Evolutionary conservation across 2,329 filamentous ascomycete species (phyloP).

Genomic region (Trichophyton simii): DNA sequence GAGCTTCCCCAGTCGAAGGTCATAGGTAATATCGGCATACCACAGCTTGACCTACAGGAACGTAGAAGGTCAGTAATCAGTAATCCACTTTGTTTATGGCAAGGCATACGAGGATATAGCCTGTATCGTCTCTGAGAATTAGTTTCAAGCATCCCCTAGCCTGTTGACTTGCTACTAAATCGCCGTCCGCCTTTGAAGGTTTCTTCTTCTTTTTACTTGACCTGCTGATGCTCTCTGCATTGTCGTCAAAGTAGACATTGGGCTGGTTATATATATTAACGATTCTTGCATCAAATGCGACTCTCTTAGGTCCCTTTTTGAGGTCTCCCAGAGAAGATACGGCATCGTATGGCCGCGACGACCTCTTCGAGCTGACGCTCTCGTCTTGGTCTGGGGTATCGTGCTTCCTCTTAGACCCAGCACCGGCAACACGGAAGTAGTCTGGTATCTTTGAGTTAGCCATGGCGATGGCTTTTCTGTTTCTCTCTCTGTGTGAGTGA

Average conservation of each 20-base stretch:
- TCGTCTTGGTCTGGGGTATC: background rate
- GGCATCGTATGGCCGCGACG: background rate
- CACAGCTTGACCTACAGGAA: slow-evolving; percentile 18
- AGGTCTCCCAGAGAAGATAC: slow-evolving; percentile 13
- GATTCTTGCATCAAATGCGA: slow-evolving; percentile 17
- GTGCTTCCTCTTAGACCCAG: background rate
- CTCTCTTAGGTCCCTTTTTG: slow-evolving; percentile 13
- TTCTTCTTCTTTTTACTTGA: background rate
- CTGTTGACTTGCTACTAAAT: background rate
- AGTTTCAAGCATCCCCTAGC: slow-evolving; percentile 15
- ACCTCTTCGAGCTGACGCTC: background rate
- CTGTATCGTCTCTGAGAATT: slow-evolving; percentile 18
- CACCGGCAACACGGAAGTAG: background rate
- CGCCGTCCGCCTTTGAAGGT: background rate
- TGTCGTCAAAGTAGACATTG: slow-evolving; percentile 8
- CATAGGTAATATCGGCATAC: slow-evolving; percentile 17
- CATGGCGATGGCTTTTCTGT: background rate
- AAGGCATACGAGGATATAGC: slow-evolving; percentile 13
- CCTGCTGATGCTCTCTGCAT: background rate
- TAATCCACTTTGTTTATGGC: background rate
- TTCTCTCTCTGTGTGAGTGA: background rate
- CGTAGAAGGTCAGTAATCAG: background rate
- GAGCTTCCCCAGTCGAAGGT: slow-evolving; percentile 22
- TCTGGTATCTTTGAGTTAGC: background rate
- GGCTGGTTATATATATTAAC: slow-evolving; percentile 18